Base-by-base conservation (phyloP, 805 yeast genomes). In the Clavispora phyllophila region DNA sequence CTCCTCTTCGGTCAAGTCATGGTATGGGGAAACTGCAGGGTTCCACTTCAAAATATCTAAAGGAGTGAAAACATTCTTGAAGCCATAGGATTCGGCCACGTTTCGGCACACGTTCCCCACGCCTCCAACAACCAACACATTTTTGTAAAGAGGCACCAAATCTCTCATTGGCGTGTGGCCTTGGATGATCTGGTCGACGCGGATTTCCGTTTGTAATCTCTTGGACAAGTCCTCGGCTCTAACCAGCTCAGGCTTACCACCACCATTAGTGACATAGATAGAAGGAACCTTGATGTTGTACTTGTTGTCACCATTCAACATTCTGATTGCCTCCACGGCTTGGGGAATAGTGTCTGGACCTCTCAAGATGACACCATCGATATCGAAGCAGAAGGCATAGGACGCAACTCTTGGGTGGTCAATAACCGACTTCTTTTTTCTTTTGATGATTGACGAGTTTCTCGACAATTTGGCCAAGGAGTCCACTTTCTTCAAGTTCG, bases 151-250 rank as follows among this genome's bases (percentile, higher is more conserved):
- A 24, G 75, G 76, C 12, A 82, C 85, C 57, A 87, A 72, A 56
- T 86, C 95, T 53, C 79, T 82, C 93, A 88, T 88, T 26, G 96
- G 96, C 1, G 96, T 88, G 63, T 88, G 96, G 47, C 96, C 95
- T 64, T 88, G 96, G 54, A 88, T 84, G 45, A 88, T 84, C 66
- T 88, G 96, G 42, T 81, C 87, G 35, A 80, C 79, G 10, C 82
- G 76, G 45, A 88, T 78, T 31, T 75, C 75, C 31, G 78, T 65
- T 17, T 72, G 76, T 48, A 88, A 71, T 50, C 87, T 68, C 43
- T 73, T 70, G 34, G 82, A 70, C 56, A 88, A 71, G 51, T 87
- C 93, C 43, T 73, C 75, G 38, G 91, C 84, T 53, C 96, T 73
- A 9, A 76, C 81, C 43, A 68, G 59, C 61, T 88, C 96, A 8